These are phyloP conservation scores for Clavispora santaluciae DNA, from an alignment of 805 yeast species.

Conservation along the genomic window DNA sequence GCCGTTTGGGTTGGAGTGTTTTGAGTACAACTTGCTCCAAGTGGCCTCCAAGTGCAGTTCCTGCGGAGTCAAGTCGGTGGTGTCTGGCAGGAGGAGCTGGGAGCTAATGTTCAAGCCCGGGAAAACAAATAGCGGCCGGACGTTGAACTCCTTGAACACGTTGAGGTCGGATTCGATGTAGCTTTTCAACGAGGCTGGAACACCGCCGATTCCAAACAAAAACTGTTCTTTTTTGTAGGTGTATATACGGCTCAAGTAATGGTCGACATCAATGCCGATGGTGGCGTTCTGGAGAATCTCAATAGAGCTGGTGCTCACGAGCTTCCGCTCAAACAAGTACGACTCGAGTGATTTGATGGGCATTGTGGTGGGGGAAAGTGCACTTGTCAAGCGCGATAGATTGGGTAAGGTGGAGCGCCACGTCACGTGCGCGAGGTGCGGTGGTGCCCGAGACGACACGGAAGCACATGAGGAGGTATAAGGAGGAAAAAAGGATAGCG, in stretches of 20 bases:
- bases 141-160: constrained; percentile 52
- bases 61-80: constrained; percentile 33
- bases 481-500: too few relatives aligned
- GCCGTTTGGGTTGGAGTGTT: constrained; percentile 16
- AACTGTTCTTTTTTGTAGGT: constrained; percentile 63
- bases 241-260: constrained; percentile 62
- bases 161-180: constrained; percentile 59
- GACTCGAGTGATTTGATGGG: constrained; percentile 58
- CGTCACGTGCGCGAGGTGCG: neutral
- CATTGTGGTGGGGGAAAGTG: constrained; percentile 20
- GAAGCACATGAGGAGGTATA: too few relatives aligned
- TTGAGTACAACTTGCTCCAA: constrained; percentile 34
- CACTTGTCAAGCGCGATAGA: neutral
- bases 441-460: too few relatives aligned
- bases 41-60: constrained; percentile 37
- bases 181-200: constrained; percentile 57
- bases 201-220: constrained; percentile 75
- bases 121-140: constrained; percentile 78
- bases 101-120: constrained; percentile 54
- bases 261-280: constrained; percentile 80
- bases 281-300: constrained; percentile 61
- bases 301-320: constrained; percentile 57
- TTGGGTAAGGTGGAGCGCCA: neutral
- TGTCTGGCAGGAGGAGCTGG: constrained; percentile 27
- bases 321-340: constrained; percentile 60